Evolutionary conservation across 108 stramenopile species (phyloP).

Genomic region (Cylindrotheca closterium): DNA sequence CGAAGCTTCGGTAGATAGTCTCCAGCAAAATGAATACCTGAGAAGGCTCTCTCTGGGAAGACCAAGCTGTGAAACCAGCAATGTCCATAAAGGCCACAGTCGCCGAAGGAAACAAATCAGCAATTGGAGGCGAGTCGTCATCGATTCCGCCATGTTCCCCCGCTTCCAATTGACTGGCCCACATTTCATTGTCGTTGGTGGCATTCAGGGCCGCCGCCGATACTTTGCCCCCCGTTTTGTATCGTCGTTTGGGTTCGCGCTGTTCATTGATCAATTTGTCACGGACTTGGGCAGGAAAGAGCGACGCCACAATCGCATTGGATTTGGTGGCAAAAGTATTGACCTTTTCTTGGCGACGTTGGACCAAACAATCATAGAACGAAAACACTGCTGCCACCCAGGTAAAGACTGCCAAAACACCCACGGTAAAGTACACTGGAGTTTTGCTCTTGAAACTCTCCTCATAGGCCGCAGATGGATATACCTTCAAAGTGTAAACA

Average conservation of each 20-base stretch:
- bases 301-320: slow-evolving; percentile 26
- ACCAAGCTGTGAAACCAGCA: slow-evolving; percentile 34
- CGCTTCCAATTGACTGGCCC: not conserved
- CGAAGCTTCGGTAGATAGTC: slow-evolving; percentile 48
- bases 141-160: not conserved
- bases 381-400: slow-evolving; percentile 29
- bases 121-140: slow-evolving; percentile 35
- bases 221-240: not conserved
- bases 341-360: slow-evolving; percentile 28
- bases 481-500: slow-evolving; percentile 35
- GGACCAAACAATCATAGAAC: slow-evolving; percentile 37
- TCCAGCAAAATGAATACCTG: slow-evolving; percentile 58
- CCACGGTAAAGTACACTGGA: slow-evolving; percentile 44
- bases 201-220: not conserved
- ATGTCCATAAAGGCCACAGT: slow-evolving; percentile 59
- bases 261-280: slow-evolving; percentile 24
- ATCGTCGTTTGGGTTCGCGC: not conserved
- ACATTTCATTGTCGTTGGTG: not conserved
- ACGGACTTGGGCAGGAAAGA: slow-evolving; percentile 41
- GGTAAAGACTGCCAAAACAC: slow-evolving; percentile 44
- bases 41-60: slow-evolving; percentile 22
- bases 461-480: slow-evolving; percentile 50
- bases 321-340: slow-evolving; percentile 18
- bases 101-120: slow-evolving; percentile 48
- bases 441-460: slow-evolving; percentile 39